Conservation (phyloP, 2,329 filamentous ascomycete genomes). For the Microcyclospora tardicrescens region DNA sequence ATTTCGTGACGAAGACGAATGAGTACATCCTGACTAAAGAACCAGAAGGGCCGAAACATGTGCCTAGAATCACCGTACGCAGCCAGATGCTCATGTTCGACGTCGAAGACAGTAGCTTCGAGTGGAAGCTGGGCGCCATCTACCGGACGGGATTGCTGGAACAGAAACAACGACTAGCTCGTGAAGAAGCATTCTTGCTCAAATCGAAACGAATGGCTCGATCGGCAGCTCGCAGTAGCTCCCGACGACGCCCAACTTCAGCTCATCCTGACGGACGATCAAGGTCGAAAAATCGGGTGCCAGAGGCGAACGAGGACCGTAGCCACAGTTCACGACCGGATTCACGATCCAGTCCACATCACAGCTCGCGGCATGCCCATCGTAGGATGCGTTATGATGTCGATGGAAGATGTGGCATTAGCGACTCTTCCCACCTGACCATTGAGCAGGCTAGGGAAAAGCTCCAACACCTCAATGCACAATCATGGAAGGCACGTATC, state of each 20-base stretch:
- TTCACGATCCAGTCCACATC: constrained; percentile 10
- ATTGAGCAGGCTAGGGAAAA: constrained; percentile 63
- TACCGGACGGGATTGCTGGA: constrained; percentile 81
- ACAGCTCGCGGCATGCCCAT: constrained; percentile 16
- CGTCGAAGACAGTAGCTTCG: constrained; percentile 88
- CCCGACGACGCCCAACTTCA: constrained; percentile 41
- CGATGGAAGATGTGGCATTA: constrained; percentile 60
- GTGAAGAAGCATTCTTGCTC: constrained; percentile 77
- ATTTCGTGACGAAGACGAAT: constrained; percentile 75
- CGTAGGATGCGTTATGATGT: constrained; percentile 58
- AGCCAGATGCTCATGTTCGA: constrained; percentile 78
- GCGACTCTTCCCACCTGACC: constrained; percentile 56
- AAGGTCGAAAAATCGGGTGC: constrained; percentile 15
- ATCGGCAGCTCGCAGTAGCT: constrained; percentile 35
- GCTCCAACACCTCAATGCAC: constrained; percentile 68
- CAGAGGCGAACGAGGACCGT: constrained; percentile 11
- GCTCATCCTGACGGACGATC: constrained; percentile 32
- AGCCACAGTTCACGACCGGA: constrained; percentile 25
- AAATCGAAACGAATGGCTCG: constrained; percentile 80
- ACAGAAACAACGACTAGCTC: constrained; percentile 76
- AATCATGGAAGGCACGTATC: constrained; percentile 86
- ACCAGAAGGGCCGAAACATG: constrained; percentile 71
- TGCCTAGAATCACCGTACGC: constrained; percentile 75
- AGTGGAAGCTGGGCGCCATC: constrained; percentile 92
- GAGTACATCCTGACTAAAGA: constrained; percentile 79